Evolutionary conservation across 345 rosid genomes (phyloP).

Genomic region (Brassica cretica): DNA sequence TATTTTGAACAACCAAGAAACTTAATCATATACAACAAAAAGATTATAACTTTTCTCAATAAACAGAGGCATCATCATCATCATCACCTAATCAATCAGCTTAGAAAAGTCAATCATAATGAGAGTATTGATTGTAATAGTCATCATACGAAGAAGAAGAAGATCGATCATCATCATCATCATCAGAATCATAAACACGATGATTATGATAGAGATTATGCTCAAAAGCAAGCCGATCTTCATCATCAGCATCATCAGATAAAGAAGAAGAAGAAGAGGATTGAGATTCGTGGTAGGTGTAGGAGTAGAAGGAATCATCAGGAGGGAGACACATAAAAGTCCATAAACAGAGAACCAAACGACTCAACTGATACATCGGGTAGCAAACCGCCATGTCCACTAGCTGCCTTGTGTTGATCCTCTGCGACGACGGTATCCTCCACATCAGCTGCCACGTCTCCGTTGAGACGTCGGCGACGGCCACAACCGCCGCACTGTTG

Average conservation of each 20-base stretch:
- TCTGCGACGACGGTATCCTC: constrained; percentile 49
- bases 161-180: constrained; percentile 33
- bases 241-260: constrained; percentile 35
- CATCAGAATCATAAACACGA: constrained; percentile 33
- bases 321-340: constrained; percentile 73
- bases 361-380: constrained; percentile 56
- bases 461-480: constrained; percentile 59
- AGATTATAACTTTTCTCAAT: background rate
- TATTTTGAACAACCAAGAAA: background rate
- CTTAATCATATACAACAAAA: constrained; percentile 12
- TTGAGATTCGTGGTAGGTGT: constrained; percentile 34
- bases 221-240: constrained; percentile 29
- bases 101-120: constrained; percentile 46
- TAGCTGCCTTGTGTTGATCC: constrained; percentile 56
- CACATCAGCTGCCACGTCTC: constrained; percentile 55
- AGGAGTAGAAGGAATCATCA: constrained; percentile 53
- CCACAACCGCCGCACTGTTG: constrained; percentile 44
- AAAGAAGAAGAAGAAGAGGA: constrained; percentile 34
- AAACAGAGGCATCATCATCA: constrained; percentile 6
- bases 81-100: constrained; percentile 7
- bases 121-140: constrained; percentile 43
- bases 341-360: constrained; percentile 68
- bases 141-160: constrained; percentile 39
- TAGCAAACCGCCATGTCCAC: constrained; percentile 61
- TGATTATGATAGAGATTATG: background rate